Evolutionary conservation across 106 monocot genomes (phyloP).

Genomic region (Allium sativum): DNA sequence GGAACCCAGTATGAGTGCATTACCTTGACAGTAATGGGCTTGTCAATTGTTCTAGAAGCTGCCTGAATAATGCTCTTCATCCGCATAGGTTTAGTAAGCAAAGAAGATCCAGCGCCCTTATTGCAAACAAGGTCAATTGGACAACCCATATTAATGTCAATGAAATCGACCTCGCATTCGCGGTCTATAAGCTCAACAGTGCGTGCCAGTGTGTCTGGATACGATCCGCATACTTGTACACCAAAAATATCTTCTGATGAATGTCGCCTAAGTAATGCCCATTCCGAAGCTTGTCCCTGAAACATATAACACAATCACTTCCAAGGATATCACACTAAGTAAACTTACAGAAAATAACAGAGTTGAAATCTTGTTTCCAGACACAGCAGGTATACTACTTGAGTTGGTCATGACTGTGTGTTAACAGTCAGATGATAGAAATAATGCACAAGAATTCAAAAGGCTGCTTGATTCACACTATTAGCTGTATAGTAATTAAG

Average conservation of each 20-base stretch:
- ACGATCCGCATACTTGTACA: constrained; percentile 81
- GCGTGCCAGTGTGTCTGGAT: constrained; percentile 79
- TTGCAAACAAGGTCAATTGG: constrained; percentile 91
- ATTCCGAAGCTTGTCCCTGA: constrained; percentile 95
- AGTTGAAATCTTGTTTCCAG: too few relatives aligned
- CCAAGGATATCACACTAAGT: not conserved
- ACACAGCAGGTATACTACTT: too few relatives aligned
- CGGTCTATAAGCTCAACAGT: constrained; percentile 77
- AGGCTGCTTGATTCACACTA: too few relatives aligned
- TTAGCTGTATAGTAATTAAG: too few relatives aligned
- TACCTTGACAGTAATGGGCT: constrained; percentile 82
- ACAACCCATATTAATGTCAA: constrained; percentile 98
- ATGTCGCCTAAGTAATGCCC: constrained; percentile 90
- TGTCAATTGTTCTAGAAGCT: constrained; percentile 35
- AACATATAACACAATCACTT: constrained; percentile 1
- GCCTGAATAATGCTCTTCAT: constrained; percentile 81
- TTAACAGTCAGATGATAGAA: too few relatives aligned
- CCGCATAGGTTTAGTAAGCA: constrained; percentile 82
- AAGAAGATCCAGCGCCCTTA: constrained; percentile 90
- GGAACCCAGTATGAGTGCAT: not conserved
- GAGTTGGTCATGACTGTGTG: too few relatives aligned
- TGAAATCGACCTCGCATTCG: constrained; percentile 72
- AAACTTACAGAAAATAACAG: not conserved
- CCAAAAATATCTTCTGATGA: constrained; percentile 87
- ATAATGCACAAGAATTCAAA: too few relatives aligned